Evolutionary conservation across 495 filamentous ascomycete genomes (phyloP), one percentile per base, ranked within the genome.

Genomic region (Xylaria palmicola): DNA sequence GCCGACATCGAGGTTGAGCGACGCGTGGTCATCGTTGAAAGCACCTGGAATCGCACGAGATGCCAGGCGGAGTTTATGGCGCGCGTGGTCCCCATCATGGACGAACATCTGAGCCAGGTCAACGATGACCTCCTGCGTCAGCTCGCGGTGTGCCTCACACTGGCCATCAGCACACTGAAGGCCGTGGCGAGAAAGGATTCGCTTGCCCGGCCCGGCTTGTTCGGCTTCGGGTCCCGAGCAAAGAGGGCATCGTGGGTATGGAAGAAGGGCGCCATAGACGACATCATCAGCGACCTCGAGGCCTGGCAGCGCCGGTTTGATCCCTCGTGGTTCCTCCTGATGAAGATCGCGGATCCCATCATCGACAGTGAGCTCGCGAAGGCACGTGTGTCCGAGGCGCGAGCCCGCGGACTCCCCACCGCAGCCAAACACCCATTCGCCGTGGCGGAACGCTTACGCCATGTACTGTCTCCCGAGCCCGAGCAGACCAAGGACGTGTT

Each of bases 321-420:
- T 29, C 74, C 69, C 6, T 60, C 70, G 3, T 82, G 77, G 76
- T 76, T 76, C 34, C 63, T 81, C 10, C 62, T 82, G 30, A 64
- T 73, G 37, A 67, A 60, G 29, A 75, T 75, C 22, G 56, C 61
- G 7, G 67, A 66, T 41, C 56, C 49, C 22, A 48, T n/a, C 6
- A 56, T 71, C 53, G 61, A 64, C 4, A 51, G 62, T 26, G 63
- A 49, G 10, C 62, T 70, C 6, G 22, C 24, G 20, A 48, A 29
- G 24, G 20, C n/a, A 20, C 27, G 30, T 17, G 50, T 6, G 4
- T 36, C 50, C 17, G 19, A 24, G 15, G 13, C 34, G 7, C 30
- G 6, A 36, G 9, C 30, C 10, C 13, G 4, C n/a, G 30, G 5
- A 13, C 29, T n/a, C 15, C 19, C 50, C 9, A 19, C 27, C 15